phyloP scores from a whole-genome alignment of 2,329 filamentous ascomycete species.

The Fusarium longipes region DNA sequence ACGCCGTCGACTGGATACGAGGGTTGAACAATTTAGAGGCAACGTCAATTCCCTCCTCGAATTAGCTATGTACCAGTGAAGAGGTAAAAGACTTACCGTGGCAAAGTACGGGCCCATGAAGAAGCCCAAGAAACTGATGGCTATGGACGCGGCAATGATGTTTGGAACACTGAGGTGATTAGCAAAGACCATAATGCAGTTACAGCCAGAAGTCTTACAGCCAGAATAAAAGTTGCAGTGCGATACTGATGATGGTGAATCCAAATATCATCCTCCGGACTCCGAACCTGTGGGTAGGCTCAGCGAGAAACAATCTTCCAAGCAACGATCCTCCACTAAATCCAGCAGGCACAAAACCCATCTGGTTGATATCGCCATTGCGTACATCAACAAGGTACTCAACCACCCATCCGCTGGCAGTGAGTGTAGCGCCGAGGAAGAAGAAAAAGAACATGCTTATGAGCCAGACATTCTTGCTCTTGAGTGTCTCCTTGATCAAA shows the following conservation, averaged over 20 bases:
- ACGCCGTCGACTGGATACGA: slow-evolving; percentile 51
- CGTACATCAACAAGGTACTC: slow-evolving; percentile 72
- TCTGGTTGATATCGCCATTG: slow-evolving; percentile 63
- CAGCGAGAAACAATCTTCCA: slow-evolving; percentile 66
- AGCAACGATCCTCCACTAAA: slow-evolving; percentile 69
- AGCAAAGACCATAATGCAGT: background rate
- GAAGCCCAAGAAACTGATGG: slow-evolving; percentile 66
- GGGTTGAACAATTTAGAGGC: slow-evolving; percentile 62
- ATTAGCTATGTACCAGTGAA: background rate
- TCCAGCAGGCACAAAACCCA: slow-evolving; percentile 72
- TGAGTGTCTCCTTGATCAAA: slow-evolving; percentile 59
- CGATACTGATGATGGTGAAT: slow-evolving; percentile 64
- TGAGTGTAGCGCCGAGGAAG: slow-evolving; percentile 66
- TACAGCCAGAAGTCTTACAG: slow-evolving; percentile 53
- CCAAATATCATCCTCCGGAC: slow-evolving; percentile 67
- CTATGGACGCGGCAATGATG: slow-evolving; percentile 62
- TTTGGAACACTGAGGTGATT: slow-evolving; percentile 51
- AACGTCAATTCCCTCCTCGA: slow-evolving; percentile 61
- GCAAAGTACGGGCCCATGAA: slow-evolving; percentile 70
- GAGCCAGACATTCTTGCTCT: slow-evolving; percentile 63
- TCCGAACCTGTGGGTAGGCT: slow-evolving; percentile 69
- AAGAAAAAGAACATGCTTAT: slow-evolving; percentile 74
- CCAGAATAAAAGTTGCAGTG: slow-evolving; percentile 70
- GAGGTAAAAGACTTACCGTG: slow-evolving; percentile 53
- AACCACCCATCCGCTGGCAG: slow-evolving; percentile 71